phyloP scores from a whole-genome alignment of 2,329 filamentous ascomycete species.

The Aspergillus novofumigatus region DNA sequence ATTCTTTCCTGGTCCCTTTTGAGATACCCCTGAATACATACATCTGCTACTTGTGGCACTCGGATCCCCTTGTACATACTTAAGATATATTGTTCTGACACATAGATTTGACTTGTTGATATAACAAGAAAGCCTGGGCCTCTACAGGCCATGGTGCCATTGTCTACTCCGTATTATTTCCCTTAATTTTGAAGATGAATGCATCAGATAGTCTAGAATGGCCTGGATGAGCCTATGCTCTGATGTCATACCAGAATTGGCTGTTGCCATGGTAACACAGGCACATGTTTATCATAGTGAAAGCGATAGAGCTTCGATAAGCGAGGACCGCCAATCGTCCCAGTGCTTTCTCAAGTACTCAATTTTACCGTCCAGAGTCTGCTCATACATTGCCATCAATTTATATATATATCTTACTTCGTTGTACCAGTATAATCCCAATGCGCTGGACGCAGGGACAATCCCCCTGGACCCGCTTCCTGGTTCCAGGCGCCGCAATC shows the following conservation, averaged over 20 bases:
- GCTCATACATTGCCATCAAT: background rate
- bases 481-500: slow-evolving; percentile 23
- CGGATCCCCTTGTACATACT: slow-evolving; percentile 31
- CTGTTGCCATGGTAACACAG: background rate
- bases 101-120: slow-evolving; percentile 21
- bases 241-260: background rate
- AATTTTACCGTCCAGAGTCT: background rate
- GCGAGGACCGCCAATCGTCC: background rate
- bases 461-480: slow-evolving; percentile 24
- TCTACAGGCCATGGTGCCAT: slow-evolving; percentile 13
- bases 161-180: background rate
- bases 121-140: slow-evolving; percentile 4
- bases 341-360: background rate
- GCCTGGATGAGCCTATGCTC: background rate
- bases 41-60: slow-evolving; percentile 29
- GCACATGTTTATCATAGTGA: background rate
- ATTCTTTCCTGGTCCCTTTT: slow-evolving; percentile 26
- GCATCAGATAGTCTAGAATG: background rate
- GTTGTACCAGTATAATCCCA: background rate
- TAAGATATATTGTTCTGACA: slow-evolving; percentile 8
- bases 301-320: slow-evolving; percentile 9
- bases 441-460: slow-evolving; percentile 12
- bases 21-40: slow-evolving; percentile 38
- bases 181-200: background rate
- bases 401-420: background rate